Base-by-base conservation (phyloP, 2,329 filamentous ascomycete genomes). In the Graphiopsis chlorocephala region DNA sequence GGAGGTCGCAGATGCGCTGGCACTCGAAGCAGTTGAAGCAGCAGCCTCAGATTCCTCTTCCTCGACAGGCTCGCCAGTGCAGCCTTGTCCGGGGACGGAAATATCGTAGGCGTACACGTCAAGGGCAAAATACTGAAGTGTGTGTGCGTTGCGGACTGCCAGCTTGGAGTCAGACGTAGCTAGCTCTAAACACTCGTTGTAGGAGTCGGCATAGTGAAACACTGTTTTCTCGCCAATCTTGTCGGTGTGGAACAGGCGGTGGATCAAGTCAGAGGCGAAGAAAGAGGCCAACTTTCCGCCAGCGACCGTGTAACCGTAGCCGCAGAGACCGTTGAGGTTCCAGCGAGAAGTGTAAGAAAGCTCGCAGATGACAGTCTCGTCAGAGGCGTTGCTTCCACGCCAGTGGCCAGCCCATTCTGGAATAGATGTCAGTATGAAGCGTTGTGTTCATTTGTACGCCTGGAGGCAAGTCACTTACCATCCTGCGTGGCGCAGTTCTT, bases 41-140 rank as follows among this genome's bases (percentile, higher is more conserved):
- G 47, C 38, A n/a, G 25, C 64, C 10, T 50, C 64, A 7, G 64
- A 64, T 42, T 67, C 55, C 33, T 68, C 69, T 23, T 67, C 68
- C 23, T 52, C 48, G n/a, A 68, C 66, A 4, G 66, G 31, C 53
- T 78, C 78, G 3, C 87, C 87, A 0, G 83, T 74, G 73, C 88
- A 90, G 0, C 88, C 88, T 29, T 83, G 80, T 0, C 88, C 87
- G 0, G 88, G 88, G 5, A 85, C 78, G 8, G 85, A 85, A 70
- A 90, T 81, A 66, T 90, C 88, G 68, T 83, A 86, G 0, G 87
- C 88, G 74, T 88, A 91, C 1, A 81, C 86, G 65, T 90, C 87
- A 7, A 89, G 82, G 4, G 89, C 88, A 73, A 91, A 91, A 75
- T 88, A 89, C 76, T 89, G 86, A 48, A 91, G 79, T 0, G 84